These are phyloP conservation scores for Blepharisma stoltei DNA, from an alignment of 73 alveolate species.

Conservation along the genomic window DNA sequence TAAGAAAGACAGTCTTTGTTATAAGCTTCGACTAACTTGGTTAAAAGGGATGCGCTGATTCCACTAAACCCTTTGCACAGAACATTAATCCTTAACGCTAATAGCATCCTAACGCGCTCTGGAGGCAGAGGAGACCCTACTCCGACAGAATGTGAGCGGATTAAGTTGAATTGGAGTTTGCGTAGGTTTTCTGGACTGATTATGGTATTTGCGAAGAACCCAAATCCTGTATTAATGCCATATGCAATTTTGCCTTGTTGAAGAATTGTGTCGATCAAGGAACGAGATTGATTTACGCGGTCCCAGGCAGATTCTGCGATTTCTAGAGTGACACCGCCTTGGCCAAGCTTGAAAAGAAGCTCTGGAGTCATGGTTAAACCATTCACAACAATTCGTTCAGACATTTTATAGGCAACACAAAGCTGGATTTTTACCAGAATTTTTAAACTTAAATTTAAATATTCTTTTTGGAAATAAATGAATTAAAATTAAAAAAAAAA, in stretches of 20 bases:
- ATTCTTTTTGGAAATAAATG: too few relatives aligned
- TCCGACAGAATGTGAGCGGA: constrained; percentile 59
- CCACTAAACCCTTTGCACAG: constrained; percentile 66
- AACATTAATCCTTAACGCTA: constrained; percentile 51
- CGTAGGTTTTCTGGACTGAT: constrained; percentile 43
- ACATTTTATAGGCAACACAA: background rate
- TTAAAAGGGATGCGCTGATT: constrained; percentile 32
- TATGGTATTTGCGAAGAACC: constrained; percentile 41
- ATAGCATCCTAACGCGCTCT: constrained; percentile 31
- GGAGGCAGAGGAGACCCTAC: constrained; percentile 49
- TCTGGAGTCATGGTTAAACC: background rate
- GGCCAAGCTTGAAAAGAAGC: background rate
- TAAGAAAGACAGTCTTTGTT: constrained; percentile 46
- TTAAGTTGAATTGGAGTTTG: constrained; percentile 51
- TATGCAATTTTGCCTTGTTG: constrained; percentile 38
- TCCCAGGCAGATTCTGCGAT: constrained; percentile 33
- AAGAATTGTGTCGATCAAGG: constrained; percentile 29
- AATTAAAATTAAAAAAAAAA: too few relatives aligned
- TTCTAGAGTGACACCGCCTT: background rate
- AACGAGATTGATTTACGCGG: constrained; percentile 22
- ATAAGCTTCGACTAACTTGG: constrained; percentile 40
- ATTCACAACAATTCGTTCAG: background rate
- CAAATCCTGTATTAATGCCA: constrained; percentile 66
- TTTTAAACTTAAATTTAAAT: too few relatives aligned
- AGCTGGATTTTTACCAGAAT: too few relatives aligned